Evolutionary conservation across 2,329 filamentous ascomycete species (phyloP).

Genomic region (Xylariales sp.): DNA sequence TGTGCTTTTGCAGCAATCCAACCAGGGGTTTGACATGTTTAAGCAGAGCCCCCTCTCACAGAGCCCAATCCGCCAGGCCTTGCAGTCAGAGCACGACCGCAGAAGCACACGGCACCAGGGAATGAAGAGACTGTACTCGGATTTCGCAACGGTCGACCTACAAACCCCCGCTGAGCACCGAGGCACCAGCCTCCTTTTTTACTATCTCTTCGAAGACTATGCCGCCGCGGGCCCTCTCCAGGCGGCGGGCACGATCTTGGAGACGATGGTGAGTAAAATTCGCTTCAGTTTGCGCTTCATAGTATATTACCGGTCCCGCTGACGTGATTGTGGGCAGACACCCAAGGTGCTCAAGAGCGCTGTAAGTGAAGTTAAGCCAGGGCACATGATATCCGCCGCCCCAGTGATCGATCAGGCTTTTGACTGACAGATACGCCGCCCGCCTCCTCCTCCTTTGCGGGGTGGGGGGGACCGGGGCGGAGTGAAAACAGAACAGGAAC

Average conservation of each 20-base stretch:
- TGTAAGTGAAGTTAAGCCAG: too few species aligned
- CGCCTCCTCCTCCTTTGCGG: too few species aligned
- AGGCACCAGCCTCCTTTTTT: conserved; percentile 57
- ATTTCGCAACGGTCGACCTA: conserved; percentile 13
- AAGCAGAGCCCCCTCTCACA: conserved; percentile 36
- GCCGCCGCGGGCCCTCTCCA: conserved; percentile 53
- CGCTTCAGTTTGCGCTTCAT: too few species aligned
- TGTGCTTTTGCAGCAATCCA: conserved; percentile 33
- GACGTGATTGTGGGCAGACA: conserved; percentile 19
- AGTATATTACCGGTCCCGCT: too few species aligned
- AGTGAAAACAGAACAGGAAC: conserved; percentile 18
- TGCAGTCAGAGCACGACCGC: conserved; percentile 30
- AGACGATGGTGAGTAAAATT: conserved; percentile 37
- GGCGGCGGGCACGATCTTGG: conserved; percentile 38
- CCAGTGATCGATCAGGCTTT: too few species aligned
- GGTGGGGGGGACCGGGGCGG: too few species aligned
- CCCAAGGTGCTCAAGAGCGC: conserved; percentile 27
- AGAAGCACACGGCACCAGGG: conserved; percentile 17
- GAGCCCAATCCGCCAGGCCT: conserved; percentile 28
- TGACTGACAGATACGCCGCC: too few species aligned
- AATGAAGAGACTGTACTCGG: conserved; percentile 15
- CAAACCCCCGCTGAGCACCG: conserved; percentile 31
- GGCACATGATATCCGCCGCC: too few species aligned
- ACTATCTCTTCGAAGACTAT: conserved; percentile 65
- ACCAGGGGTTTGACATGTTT: conserved; percentile 30